These are phyloP conservation scores for Neopestalotiopsis clavispora DNA, from an alignment of 2,329 filamentous ascomycete genomes.

Conservation along the genomic window DNA sequence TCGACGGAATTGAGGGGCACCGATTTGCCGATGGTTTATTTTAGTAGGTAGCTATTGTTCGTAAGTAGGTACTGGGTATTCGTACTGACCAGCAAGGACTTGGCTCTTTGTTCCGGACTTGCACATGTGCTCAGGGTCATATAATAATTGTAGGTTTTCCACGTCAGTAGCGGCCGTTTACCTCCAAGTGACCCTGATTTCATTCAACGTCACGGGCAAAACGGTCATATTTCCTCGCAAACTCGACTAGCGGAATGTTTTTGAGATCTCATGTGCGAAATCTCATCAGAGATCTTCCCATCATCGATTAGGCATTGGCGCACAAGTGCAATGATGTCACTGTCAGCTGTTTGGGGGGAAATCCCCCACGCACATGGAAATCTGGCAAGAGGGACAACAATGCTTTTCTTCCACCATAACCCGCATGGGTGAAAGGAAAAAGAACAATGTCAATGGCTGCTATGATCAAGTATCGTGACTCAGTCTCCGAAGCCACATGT, in stretches of 20 bases:
- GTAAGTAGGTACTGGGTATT: no score
- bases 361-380: not conserved
- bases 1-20: not conserved
- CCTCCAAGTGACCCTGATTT: no score
- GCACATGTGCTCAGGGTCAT: no score
- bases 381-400: not conserved
- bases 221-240: not conserved
- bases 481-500: not conserved
- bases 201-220: no score
- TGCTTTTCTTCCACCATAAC: not conserved
- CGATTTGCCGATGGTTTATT: no score
- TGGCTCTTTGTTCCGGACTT: no score
- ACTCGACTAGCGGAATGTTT: not conserved
- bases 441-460: not conserved
- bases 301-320: not conserved
- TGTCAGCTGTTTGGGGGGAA: constrained; percentile 1
- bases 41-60: no score
- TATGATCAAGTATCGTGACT: not conserved
- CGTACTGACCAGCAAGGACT: no score
- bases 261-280: not conserved
- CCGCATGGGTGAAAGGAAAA: not conserved
- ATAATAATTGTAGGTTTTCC: no score
- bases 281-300: not conserved
- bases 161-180: no score
- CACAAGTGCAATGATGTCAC: constrained; percentile 8